Percentiles rank a stretch among this genome's conserved stretches.
phyloP scores from a whole-genome alignment of 2,329 filamentous ascomycete genomes.

The Mollisiaceae sp. region DNA sequence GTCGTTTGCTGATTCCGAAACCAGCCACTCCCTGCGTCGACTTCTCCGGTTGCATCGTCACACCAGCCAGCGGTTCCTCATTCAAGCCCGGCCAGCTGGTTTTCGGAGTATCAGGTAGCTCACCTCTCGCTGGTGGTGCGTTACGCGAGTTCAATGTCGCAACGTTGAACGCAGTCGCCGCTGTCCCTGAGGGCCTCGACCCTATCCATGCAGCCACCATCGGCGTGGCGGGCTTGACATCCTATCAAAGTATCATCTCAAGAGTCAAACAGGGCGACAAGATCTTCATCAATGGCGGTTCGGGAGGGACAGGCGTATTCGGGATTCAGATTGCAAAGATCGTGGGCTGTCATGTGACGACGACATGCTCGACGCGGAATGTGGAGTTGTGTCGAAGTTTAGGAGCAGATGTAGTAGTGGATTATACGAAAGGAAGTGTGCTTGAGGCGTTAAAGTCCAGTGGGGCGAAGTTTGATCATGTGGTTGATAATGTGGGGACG shows the following conservation, averaged over 20 bases:
- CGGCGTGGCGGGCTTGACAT: constrained; percentile 31
- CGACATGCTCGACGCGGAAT: constrained; percentile 63
- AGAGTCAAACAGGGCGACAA: constrained; percentile 54
- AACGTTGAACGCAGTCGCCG: not conserved
- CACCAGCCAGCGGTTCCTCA: constrained; percentile 19
- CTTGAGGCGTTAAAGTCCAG: constrained; percentile 22
- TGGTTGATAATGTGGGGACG: constrained; percentile 34
- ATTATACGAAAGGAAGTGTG: constrained; percentile 31
- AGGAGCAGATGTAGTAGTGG: constrained; percentile 52
- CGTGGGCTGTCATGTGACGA: constrained; percentile 62
- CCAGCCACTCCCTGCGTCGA: constrained; percentile 50
- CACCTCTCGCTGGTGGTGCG: constrained; percentile 23
- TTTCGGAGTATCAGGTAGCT: constrained; percentile 45
- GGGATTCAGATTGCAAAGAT: constrained; percentile 68
- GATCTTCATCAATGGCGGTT: constrained; percentile 69
- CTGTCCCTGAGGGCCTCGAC: constrained; percentile 29
- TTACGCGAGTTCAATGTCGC: constrained; percentile 26
- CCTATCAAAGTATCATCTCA: constrained; percentile 46
- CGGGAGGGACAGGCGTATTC: constrained; percentile 64
- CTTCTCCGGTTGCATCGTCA: constrained; percentile 30
- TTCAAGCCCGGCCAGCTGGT: constrained; percentile 29
- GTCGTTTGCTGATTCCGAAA: constrained; percentile 45
- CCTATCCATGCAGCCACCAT: constrained; percentile 25
- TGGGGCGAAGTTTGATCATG: constrained; percentile 33
- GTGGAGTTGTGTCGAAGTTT: constrained; percentile 59